phyloP scores from a whole-genome alignment of 331 rosid species.

The Acacia concinna region DNA sequence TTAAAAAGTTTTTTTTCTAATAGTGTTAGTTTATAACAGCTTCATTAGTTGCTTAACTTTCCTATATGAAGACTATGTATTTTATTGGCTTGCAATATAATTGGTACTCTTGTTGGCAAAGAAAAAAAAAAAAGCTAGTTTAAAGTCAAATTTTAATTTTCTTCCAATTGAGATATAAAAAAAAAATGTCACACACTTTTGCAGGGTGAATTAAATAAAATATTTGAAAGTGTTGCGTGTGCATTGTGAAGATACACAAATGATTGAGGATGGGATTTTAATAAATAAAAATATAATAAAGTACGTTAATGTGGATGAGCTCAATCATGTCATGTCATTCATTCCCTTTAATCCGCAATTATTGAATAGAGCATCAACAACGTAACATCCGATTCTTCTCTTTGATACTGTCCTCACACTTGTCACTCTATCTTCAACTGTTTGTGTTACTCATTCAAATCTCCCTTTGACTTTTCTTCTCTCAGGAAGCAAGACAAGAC shows the following conservation, averaged over 20 bases:
- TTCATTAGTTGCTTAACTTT: too few species aligned
- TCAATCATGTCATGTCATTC: conserved; percentile 27
- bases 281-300: conserved; percentile 3
- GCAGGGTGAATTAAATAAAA: background rate
- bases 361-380: background rate
- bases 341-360: conserved; percentile 16
- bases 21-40: too few species aligned
- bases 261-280: background rate
- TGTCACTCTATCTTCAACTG: conserved; percentile 10
- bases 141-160: too few species aligned
- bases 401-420: conserved; percentile 28
- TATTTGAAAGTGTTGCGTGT: background rate
- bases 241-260: background rate
- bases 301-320: conserved; percentile 18
- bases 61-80: too few species aligned
- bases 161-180: too few species aligned
- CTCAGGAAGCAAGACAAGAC: background rate
- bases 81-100: too few species aligned
- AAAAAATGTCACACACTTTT: too few species aligned
- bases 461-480: background rate
- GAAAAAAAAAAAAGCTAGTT: too few species aligned
- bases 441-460: background rate
- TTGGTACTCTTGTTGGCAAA: too few species aligned
- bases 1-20: too few species aligned
- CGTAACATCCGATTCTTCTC: background rate